These are phyloP conservation scores for Macrocybe gigantea DNA, from an alignment of 768 basidiomycete species.

Conservation along the genomic window DNA sequence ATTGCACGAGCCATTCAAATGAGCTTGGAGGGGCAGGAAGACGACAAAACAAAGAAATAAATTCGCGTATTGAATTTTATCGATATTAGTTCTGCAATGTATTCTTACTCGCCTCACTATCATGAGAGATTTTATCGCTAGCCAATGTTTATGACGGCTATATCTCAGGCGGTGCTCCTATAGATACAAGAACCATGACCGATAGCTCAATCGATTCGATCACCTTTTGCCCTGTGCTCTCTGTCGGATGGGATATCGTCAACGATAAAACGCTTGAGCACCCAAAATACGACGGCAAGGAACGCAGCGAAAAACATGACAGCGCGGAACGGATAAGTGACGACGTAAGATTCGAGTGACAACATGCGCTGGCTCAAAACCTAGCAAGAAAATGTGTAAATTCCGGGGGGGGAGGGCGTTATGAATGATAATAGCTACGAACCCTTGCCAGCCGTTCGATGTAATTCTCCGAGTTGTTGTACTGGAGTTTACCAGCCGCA, in stretches of 20 bases:
- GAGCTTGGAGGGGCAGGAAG: constrained; percentile 74
- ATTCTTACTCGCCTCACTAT: not conserved
- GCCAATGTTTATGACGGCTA: no score
- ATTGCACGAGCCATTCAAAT: constrained; percentile 89
- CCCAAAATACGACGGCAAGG: constrained; percentile 23
- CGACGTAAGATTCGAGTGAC: constrained; percentile 28
- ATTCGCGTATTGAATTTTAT: not conserved
- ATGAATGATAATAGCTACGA: constrained; percentile 9
- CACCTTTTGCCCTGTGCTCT: no score
- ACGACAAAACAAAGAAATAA: constrained; percentile 33
- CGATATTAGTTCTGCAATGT: not conserved
- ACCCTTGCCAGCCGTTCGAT: constrained; percentile 66
- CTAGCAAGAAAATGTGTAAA: constrained; percentile 15
- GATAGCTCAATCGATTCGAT: no score
- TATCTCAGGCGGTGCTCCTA: no score
- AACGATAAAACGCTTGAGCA: constrained; percentile 16
- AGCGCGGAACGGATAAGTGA: constrained; percentile 27
- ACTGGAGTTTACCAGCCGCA: constrained; percentile 37
- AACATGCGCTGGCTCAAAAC: constrained; percentile 35
- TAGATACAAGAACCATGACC: no score
- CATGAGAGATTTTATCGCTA: no score
- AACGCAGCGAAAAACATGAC: constrained; percentile 22
- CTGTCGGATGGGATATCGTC: constrained; percentile 9
- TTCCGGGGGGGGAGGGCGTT: not conserved
- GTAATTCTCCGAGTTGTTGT: constrained; percentile 65